Conservation (phyloP, 164 flowering plant species). For the Liquidambar formosana region DNA sequence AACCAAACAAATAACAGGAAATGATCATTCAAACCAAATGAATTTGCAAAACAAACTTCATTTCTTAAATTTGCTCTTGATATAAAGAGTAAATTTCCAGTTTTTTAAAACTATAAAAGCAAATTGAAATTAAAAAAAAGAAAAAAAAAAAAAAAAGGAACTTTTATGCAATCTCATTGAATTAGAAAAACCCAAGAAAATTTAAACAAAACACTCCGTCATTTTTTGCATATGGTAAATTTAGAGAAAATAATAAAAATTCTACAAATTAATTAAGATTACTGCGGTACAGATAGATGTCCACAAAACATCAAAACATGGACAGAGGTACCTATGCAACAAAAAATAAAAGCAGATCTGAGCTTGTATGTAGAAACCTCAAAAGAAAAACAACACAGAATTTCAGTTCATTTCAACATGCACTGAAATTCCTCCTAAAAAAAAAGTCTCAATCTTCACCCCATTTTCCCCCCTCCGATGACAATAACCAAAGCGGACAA, state of each 20-base stretch:
- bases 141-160: too few species aligned
- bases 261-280: not conserved
- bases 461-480: not conserved
- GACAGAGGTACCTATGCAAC: too few species aligned
- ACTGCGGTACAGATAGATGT: not conserved
- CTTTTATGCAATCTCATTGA: too few species aligned
- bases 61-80: too few species aligned
- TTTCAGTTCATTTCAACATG: not conserved
- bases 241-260: too few species aligned
- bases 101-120: too few species aligned
- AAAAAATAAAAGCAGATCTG: constrained; percentile 2
- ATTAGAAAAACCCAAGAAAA: too few species aligned
- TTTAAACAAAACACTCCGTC: too few species aligned
- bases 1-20: too few species aligned
- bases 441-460: not conserved
- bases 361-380: not conserved
- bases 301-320: not conserved
- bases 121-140: too few species aligned
- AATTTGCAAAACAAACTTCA: not conserved
- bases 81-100: too few species aligned
- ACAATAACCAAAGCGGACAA: not conserved
- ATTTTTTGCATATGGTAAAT: too few species aligned
- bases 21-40: not conserved
- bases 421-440: not conserved
- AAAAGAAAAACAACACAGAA: not conserved